Base-by-base conservation (phyloP, 2,329 filamentous ascomycete species). In the Calonectria pteridis region DNA sequence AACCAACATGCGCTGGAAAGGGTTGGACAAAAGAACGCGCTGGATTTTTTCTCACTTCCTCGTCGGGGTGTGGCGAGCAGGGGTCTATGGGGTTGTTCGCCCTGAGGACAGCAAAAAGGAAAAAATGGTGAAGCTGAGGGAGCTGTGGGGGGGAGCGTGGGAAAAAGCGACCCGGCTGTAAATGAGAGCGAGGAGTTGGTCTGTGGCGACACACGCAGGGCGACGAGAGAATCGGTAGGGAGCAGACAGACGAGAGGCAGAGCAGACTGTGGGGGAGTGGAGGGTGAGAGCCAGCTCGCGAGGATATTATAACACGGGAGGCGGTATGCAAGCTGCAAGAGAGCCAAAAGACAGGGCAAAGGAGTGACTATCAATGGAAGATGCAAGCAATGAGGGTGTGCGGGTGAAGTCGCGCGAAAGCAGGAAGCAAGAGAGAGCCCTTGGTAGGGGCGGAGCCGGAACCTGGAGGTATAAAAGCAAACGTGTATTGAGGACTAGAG, bases 391-490 rank as follows among this genome's bases (percentile, higher is more conserved):
- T 75, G 76, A 76, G 76, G 75, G 76, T 75, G 74, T 74, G 75
- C 74, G 70, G 74, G 73, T 76, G 73, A 79, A 73, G 73, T 78
- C 73, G 76, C 75, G 75, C 74, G 76, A 78, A 78, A 78, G 71
- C 73, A 46, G 75, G 72, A 73, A 78, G 75, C 71, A 77, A 74
- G 74, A 80, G 74, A 79, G 55, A 72, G 73, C 71, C 77, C 58
- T 66, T 74, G 67, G 33, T 73, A 78, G 74, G 74, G 77, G 77
- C 77, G 79, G 77, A 77, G 78, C 74, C 69, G 79, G 78, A 81
- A 79, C 80, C 80, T 79, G 71, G 80, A 77, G 76, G 79, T 81
- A 81, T 81, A 81, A 81, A 75, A 81, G 79, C 75, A 78, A 74
- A 77, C 71, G 76, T 77, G 79, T 80, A 79, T 77, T 68, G 75